Conservation (phyloP, 129 eudicot species). For the Tanacetum coccineum region DNA sequence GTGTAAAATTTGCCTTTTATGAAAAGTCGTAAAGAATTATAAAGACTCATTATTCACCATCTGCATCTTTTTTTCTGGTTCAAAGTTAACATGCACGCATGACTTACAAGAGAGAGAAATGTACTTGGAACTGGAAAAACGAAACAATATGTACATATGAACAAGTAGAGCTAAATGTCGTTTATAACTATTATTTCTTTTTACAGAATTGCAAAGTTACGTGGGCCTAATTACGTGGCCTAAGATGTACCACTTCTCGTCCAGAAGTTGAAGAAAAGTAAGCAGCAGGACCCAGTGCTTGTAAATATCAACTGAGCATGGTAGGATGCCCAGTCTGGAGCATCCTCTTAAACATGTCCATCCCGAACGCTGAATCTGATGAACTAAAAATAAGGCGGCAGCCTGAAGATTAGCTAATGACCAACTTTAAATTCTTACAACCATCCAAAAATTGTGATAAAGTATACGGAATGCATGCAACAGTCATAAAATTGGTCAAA, state of each 20-base stretch:
- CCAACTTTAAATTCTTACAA: too few relatives aligned
- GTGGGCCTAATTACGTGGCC: too few relatives aligned
- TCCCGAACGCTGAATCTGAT: slow-evolving; percentile 97
- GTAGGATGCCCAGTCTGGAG: slow-evolving; percentile 98
- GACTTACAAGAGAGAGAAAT: not conserved
- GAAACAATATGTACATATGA: slow-evolving; percentile 18
- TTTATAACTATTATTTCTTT: slow-evolving; percentile 5
- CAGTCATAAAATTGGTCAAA: too few relatives aligned
- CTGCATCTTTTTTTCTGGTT: not conserved
- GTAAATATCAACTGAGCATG: slow-evolving; percentile 80
- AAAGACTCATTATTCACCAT: not conserved
- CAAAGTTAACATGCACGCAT: not conserved
- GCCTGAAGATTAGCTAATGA: slow-evolving; percentile 20
- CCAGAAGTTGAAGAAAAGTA: slow-evolving; percentile 11
- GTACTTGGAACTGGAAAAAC: too few relatives aligned
- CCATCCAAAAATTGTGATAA: not conserved
- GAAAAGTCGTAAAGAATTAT: not conserved
- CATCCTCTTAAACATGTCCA: slow-evolving; percentile 99
- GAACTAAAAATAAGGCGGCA: slow-evolving; percentile 66
- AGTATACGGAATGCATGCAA: not conserved
- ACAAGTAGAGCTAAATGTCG: not conserved
- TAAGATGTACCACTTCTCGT: not conserved
- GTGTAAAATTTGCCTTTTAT: not conserved
- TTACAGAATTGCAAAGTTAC: slow-evolving; percentile 3
- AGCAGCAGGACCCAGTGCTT: slow-evolving; percentile 13